phyloP scores from a whole-genome alignment of 208 protist species.

The Trypanosoma vivax region DNA sequence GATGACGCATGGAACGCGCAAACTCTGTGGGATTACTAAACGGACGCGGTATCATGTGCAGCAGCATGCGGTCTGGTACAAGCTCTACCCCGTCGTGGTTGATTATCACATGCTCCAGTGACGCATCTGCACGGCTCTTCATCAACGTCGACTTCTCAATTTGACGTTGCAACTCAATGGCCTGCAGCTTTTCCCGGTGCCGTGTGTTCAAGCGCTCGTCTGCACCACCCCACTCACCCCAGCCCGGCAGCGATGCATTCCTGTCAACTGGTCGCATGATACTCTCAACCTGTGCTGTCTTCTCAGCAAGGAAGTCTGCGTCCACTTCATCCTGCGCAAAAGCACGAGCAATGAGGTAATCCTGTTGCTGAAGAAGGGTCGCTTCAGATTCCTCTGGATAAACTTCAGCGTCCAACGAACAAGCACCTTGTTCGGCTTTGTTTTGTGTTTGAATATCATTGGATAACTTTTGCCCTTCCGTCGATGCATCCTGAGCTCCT shows the following conservation, averaged over 20 bases:
- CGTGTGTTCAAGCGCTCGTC: slow-evolving; percentile 70
- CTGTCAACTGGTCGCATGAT: slow-evolving; percentile 83
- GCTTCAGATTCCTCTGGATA: too few relatives aligned
- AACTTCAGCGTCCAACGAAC: not conserved
- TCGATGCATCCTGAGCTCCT: not conserved
- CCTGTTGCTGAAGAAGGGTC: slow-evolving; percentile 50
- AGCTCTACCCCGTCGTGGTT: slow-evolving; percentile 90
- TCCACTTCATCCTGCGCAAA: slow-evolving; percentile 89
- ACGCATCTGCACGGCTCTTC: slow-evolving; percentile 78
- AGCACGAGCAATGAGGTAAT: slow-evolving; percentile 87
- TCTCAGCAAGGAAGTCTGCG: slow-evolving; percentile 87
- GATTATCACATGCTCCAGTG: slow-evolving; percentile 90
- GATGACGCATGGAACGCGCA: slow-evolving; percentile 85
- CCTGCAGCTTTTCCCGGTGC: slow-evolving; percentile 57
- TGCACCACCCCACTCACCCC: slow-evolving; percentile 90
- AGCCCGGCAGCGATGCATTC: slow-evolving; percentile 83
- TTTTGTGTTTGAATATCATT: not conserved
- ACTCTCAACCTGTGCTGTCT: slow-evolving; percentile 74
- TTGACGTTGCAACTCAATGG: slow-evolving; percentile 41
- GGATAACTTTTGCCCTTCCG: not conserved
- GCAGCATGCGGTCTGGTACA: slow-evolving; percentile 80
- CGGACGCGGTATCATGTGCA: slow-evolving; percentile 89
- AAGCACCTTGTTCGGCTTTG: not conserved
- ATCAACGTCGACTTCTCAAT: slow-evolving; percentile 76
- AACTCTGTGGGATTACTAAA: slow-evolving; percentile 89